phyloP scores from a whole-genome alignment of 257 asterid species.

The Gentiana straminea region DNA sequence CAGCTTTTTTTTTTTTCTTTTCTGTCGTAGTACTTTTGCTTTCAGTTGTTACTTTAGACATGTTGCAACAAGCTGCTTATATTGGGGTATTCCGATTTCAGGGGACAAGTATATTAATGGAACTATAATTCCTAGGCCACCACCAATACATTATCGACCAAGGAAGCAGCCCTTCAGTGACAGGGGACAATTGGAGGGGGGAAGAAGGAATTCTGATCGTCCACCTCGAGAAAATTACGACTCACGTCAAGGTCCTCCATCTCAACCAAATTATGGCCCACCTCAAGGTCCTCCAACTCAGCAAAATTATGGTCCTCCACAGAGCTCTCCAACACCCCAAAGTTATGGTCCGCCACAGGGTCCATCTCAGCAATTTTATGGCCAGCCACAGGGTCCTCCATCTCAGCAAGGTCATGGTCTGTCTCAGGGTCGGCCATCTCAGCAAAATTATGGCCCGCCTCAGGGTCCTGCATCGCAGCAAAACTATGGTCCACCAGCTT shows the following conservation, averaged over 20 bases:
- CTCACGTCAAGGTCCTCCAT: conserved; percentile 12
- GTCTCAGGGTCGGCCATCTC: conserved; percentile 8
- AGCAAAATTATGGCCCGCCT: conserved; percentile 15
- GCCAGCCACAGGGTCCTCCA: conserved; percentile 1
- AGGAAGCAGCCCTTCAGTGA: conserved; percentile 21
- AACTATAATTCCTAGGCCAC: conserved; percentile 75
- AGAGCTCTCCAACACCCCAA: conserved; percentile 14
- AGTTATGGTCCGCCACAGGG: conserved; percentile 12
- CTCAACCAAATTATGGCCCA: conserved; percentile 12
- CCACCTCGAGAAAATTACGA: conserved; percentile 24
- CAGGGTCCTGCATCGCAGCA: conserved; percentile 17
- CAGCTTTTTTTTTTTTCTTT: background rate
- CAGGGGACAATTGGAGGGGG: conserved; percentile 19
- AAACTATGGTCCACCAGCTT: conserved; percentile 17
- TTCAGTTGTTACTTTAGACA: too few species aligned
- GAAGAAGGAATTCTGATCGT: conserved; percentile 15
- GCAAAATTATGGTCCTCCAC: conserved; percentile 13
- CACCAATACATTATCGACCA: conserved; percentile 54
- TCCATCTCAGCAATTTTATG: conserved; percentile 16
- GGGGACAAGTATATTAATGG: conserved; percentile 95
- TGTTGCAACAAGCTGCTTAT: too few species aligned
- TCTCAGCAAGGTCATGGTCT: conserved; percentile 28
- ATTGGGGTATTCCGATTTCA: conserved; percentile 15
- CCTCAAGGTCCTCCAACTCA: conserved; percentile 17
- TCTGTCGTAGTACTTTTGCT: too few species aligned